These are phyloP conservation scores for Talaromyces sp. DNA, from an alignment of 2,329 filamentous ascomycete genomes.

Conservation along the genomic window DNA sequence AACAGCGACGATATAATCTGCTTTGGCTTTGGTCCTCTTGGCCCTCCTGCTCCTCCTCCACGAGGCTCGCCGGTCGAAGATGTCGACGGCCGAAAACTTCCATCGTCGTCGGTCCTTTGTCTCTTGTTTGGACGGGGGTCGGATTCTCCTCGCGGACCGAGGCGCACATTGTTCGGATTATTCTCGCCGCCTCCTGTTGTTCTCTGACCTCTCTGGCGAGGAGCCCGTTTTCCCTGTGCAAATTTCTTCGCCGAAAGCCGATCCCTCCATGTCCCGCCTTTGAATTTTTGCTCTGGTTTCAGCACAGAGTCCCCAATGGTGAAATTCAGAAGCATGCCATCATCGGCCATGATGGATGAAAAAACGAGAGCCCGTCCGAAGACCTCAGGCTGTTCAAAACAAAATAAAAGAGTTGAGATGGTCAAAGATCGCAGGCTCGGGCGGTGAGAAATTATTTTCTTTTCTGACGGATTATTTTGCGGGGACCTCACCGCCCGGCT, in stretches of 20 bases:
- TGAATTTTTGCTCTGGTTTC: constrained; percentile 60
- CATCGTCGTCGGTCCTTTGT: constrained; percentile 35
- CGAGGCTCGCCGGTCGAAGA: constrained; percentile 10
- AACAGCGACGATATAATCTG: constrained; percentile 88
- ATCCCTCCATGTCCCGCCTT: constrained; percentile 91
- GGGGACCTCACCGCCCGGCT: constrained; percentile 4
- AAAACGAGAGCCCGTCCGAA: neutral
- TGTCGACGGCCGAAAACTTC: constrained; percentile 27
- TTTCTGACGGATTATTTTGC: constrained; percentile 11
- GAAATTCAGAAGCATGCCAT: constrained; percentile 93
- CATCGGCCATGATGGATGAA: constrained; percentile 67
- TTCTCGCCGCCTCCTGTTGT: constrained; percentile 2
- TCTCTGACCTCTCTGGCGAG: constrained; percentile 8
- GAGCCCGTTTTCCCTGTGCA: constrained; percentile 46
- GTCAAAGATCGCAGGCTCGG: neutral
- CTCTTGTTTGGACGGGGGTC: constrained; percentile 30
- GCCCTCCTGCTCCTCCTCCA: constrained; percentile 1
- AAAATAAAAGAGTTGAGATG: neutral
- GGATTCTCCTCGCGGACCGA: constrained; percentile 11
- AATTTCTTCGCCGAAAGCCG: constrained; percentile 73
- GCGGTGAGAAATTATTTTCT: constrained; percentile 13
- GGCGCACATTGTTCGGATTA: constrained; percentile 32
- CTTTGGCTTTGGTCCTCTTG: constrained; percentile 28
- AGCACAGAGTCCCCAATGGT: constrained; percentile 63
- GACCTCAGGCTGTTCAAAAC: neutral